phyloP scores from a whole-genome alignment of 1,139 yeast species.

The Kodamaea anthophila region DNA sequence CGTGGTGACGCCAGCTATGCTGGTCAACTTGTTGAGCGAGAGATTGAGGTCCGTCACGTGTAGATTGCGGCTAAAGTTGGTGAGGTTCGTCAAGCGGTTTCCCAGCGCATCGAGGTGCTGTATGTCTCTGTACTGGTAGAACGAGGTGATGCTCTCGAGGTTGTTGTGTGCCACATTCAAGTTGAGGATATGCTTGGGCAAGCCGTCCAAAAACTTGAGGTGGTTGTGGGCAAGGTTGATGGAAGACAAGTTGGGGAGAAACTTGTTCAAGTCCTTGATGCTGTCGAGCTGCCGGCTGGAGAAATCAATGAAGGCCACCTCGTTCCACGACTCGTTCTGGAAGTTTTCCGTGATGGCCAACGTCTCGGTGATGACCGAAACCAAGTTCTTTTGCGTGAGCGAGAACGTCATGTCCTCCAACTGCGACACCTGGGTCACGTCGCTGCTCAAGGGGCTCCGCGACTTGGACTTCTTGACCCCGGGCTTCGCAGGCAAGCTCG shows the following conservation, averaged over 20 bases:
- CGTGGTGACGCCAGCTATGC: slow-evolving; percentile 32
- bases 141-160: slow-evolving; percentile 38
- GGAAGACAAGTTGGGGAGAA: slow-evolving; percentile 38
- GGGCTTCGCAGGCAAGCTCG: too few relatives aligned
- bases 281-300: slow-evolving; percentile 27
- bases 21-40: slow-evolving; percentile 25
- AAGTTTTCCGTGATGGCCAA: slow-evolving; percentile 21
- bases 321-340: slow-evolving; percentile 36
- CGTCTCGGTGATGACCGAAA: slow-evolving; percentile 42
- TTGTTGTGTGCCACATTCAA: slow-evolving; percentile 33
- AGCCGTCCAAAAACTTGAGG: slow-evolving; percentile 42
- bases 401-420: slow-evolving; percentile 45
- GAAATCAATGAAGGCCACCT: slow-evolving; percentile 32
- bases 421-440: slow-evolving; percentile 39
- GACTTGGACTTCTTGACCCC: slow-evolving; percentile 8
- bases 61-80: slow-evolving; percentile 26
- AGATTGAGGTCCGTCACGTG: slow-evolving; percentile 34
- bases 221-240: slow-evolving; percentile 38
- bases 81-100: slow-evolving; percentile 32
- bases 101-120: slow-evolving; percentile 37
- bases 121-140: slow-evolving; percentile 33
- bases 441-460: slow-evolving; percentile 19
- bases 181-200: slow-evolving; percentile 34
- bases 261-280: slow-evolving; percentile 38
- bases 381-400: slow-evolving; percentile 39